Evolutionary conservation across 2,329 filamentous ascomycete species (phyloP), one percentile per base, ranked within the genome.

Genomic region (Pseudogymnoascus sp.): DNA sequence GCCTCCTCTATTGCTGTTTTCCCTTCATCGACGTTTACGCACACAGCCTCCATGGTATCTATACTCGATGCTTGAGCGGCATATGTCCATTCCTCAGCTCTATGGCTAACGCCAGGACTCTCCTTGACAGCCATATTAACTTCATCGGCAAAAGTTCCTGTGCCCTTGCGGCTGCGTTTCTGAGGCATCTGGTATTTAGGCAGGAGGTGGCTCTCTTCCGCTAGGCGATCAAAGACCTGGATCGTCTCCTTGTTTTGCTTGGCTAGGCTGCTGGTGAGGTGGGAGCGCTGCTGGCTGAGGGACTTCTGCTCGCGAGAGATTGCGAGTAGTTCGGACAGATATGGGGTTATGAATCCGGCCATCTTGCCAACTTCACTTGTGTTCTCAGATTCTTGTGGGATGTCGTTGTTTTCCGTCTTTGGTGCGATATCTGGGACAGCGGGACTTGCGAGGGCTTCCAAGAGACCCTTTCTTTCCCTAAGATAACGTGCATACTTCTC

Each of bases 171-270:
- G 18, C 57, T 22, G 6, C 62, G 62, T 2, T 70, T 68, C 18
- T 68, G 70, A 2, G 77, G 75, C 65, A 76, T 72, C 0, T 81
- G 78, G 64, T 84, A 77, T 7, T 75, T 72, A 1, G 79, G 79
- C 11, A 88, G 75, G 14, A 88, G 73, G 64, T 85, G 82, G 66
- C 84, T 87, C 68, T 87, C 84, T 57, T 87, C 80, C 9, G 79
- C 77, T 2, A 87, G 73, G 61, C 79, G 81, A 57, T 78, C 77
- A 6, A 87, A 72, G 1, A 73, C 69, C 68, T 82, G 78, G 59
- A 75, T 74, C 12, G 76, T 75, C 9, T 83, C 79, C 62, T 80
- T 79, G 20, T 76, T 74, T 64, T 84, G 78, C 64, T 77, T 80
- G 18, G 76, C 70, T 11, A 88, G 71, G 14, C 75, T 70, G 14